These are phyloP conservation scores for Solanum tarapatanum DNA, from an alignment of 257 asterid species.

Conservation along the genomic window DNA sequence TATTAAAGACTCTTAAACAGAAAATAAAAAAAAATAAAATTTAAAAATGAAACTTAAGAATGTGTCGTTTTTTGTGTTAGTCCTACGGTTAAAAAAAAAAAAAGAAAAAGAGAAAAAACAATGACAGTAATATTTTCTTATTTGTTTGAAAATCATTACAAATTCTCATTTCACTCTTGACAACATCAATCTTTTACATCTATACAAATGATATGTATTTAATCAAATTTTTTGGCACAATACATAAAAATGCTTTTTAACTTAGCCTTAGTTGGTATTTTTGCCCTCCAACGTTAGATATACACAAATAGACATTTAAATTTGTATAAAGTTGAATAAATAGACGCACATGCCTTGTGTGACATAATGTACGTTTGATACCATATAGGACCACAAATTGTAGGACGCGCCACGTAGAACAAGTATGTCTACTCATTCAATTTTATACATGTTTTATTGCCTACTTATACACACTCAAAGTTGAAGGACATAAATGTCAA, in stretches of 20 bases:
- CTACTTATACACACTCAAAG: too few relatives aligned
- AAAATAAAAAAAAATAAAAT: neutral
- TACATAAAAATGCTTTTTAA: too few relatives aligned
- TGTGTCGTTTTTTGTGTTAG: neutral
- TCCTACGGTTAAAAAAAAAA: neutral
- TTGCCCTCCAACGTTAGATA: too few relatives aligned
- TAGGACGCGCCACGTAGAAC: too few relatives aligned
- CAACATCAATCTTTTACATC: neutral
- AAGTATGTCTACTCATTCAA: too few relatives aligned
- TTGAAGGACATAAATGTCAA: too few relatives aligned
- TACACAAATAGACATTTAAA: too few relatives aligned
- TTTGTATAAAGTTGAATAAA: too few relatives aligned
- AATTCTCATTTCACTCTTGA: neutral
- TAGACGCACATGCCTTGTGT: rapidly evolving
- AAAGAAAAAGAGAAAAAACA: neutral
- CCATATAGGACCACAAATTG: too few relatives aligned
- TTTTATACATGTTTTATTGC: too few relatives aligned
- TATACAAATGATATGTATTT: neutral
- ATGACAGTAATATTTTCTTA: neutral
- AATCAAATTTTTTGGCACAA: neutral
- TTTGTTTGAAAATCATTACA: neutral
- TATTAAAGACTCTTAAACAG: neutral
- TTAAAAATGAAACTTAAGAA: neutral
- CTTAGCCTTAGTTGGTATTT: rapidly evolving
- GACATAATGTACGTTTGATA: too few relatives aligned